phyloP scores from a whole-genome alignment of 257 asterid species.

The Petunia secreta region DNA sequence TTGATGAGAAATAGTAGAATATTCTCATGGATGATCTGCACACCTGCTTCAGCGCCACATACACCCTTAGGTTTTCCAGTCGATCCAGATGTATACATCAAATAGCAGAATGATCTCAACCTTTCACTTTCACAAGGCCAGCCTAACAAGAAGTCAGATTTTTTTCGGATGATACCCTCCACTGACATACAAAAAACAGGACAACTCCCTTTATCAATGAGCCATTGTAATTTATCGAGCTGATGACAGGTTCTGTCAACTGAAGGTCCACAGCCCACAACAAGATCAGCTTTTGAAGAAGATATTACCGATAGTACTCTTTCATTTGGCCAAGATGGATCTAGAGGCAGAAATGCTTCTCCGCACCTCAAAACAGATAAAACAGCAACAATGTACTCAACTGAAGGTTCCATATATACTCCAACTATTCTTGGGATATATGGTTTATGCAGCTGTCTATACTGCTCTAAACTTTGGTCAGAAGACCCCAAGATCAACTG shows the following conservation, averaged over 20 bases:
- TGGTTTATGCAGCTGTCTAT: slow-evolving; percentile 28
- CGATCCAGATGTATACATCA: slow-evolving; percentile 95
- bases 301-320: slow-evolving; percentile 60
- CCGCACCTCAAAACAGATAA: slow-evolving; percentile 89
- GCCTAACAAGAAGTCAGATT: slow-evolving; percentile 38
- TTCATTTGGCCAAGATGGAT: slow-evolving; percentile 85
- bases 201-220: slow-evolving; percentile 53
- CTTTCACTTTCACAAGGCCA: slow-evolving; percentile 79
- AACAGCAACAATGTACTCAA: slow-evolving; percentile 77
- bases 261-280: slow-evolving; percentile 57
- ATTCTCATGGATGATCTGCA: not conserved
- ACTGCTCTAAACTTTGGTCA: slow-evolving; percentile 33
- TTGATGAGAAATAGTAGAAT: not conserved
- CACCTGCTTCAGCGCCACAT: slow-evolving; percentile 93
- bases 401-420: slow-evolving; percentile 87
- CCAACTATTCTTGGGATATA: slow-evolving; percentile 66
- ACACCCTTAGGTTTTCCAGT: slow-evolving; percentile 90
- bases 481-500: slow-evolving; percentile 32
- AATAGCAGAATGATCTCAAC: slow-evolving; percentile 75
- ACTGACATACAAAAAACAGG: slow-evolving; percentile 55
- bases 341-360: slow-evolving; percentile 90
- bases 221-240: slow-evolving; percentile 71
- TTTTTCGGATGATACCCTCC: slow-evolving; percentile 40
- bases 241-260: slow-evolving; percentile 53
- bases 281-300: slow-evolving; percentile 65